A percentile compares a stretch with the other conserved stretches of the same genome.
Evolutionary conservation across 2,329 filamentous ascomycete genomes (phyloP).

Genomic region (Fusarium goolgardi): DNA sequence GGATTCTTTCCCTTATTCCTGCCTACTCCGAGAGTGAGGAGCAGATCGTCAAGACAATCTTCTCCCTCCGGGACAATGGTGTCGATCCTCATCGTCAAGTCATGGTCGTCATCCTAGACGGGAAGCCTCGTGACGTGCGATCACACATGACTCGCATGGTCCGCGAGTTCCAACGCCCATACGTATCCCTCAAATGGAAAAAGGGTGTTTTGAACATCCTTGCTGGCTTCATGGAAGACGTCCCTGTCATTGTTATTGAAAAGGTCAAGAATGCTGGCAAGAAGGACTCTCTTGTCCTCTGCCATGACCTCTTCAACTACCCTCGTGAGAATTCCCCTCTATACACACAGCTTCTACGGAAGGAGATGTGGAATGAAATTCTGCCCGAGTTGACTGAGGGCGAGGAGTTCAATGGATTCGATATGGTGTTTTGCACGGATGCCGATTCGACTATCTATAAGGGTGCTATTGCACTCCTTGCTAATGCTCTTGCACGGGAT

Average conservation of each 20-base stretch:
- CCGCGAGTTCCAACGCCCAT: conserved; percentile 28
- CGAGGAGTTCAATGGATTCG: conserved; percentile 26
- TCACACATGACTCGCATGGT: conserved; percentile 39
- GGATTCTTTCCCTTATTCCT: conserved; percentile 41
- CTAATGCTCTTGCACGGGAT: conserved; percentile 32
- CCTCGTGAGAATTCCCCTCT: conserved; percentile 34
- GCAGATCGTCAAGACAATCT: conserved; percentile 43
- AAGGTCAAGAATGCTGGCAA: conserved; percentile 42
- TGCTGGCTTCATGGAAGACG: conserved; percentile 40
- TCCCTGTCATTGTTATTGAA: conserved; percentile 40
- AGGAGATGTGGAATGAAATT: conserved; percentile 38
- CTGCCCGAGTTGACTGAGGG: conserved; percentile 34
- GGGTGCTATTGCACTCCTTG: conserved; percentile 31
- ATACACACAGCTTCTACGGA: conserved; percentile 32
- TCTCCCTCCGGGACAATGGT: conserved; percentile 37
- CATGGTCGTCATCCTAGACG: conserved; percentile 40
- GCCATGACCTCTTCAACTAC: conserved; percentile 41
- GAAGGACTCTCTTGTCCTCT: conserved; percentile 38
- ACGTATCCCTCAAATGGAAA: conserved; percentile 41
- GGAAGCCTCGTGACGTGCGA: conserved; percentile 35
- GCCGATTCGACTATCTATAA: conserved; percentile 42
- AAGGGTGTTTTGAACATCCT: conserved; percentile 30
- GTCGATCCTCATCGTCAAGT: conserved; percentile 41
- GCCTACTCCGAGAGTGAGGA: conserved; percentile 43
- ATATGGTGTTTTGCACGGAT: conserved; percentile 41